Conservation (phyloP, 495 filamentous ascomycete species). For the Friedmanniomyces endolithicus region DNA sequence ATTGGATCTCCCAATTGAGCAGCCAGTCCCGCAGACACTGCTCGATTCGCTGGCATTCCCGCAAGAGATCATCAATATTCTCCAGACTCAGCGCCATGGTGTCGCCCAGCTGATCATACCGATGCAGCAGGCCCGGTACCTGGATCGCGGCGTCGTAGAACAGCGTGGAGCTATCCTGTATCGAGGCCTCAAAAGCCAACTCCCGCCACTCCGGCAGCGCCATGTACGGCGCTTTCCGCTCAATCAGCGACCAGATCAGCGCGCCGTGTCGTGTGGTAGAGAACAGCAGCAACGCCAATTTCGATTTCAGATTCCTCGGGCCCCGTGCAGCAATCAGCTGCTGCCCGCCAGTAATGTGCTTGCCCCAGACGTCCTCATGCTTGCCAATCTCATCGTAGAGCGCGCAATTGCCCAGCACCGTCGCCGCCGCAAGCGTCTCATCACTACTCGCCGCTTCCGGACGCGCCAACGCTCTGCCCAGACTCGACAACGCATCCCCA, state of each 20-base stretch:
- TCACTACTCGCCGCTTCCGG: conserved; percentile 3
- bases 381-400: conserved; percentile 15
- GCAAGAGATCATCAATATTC: conserved; percentile 5
- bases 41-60: conserved; percentile 3
- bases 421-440: conserved; percentile 11
- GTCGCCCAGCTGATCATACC: conserved; percentile 5
- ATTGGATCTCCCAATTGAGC: conserved; percentile 9
- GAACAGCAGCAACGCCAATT: conserved; percentile 12
- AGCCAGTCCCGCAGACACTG: conserved; percentile 5
- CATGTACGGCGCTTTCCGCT: conserved; percentile 12
- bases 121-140: conserved; percentile 12
- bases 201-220: conserved; percentile 10
- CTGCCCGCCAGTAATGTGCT: conserved; percentile 11
- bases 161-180: conserved; percentile 3
- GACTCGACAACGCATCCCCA: conserved; percentile 3
- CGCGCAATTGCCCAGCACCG: conserved; percentile 9
- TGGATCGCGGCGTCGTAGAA: conserved; percentile 16
- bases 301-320: conserved; percentile 4
- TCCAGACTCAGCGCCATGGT: not conserved
- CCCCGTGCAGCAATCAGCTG: conserved; percentile 12
- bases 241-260: conserved; percentile 11
- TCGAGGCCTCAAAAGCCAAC: conserved; percentile 7
- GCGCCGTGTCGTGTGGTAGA: conserved; percentile 13
- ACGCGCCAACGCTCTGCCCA: conserved; percentile 1
- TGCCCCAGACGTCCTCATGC: conserved; percentile 6